phyloP scores from a whole-genome alignment of 768 basidiomycete species.

The Lentinula aciculospora region DNA sequence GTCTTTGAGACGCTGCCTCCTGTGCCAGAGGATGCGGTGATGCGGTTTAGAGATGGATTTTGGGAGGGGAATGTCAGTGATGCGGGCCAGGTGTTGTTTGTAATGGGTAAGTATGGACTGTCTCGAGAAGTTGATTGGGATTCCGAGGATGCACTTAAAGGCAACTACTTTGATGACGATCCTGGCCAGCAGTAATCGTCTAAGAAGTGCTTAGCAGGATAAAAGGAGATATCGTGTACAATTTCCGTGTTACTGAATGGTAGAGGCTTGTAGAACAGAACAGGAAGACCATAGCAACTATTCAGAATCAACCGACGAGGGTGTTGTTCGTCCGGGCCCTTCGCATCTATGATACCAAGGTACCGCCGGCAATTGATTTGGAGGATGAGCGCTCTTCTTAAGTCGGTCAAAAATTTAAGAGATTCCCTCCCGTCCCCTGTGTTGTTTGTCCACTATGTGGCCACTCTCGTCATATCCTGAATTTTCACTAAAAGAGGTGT shows the following conservation, averaged over 20 bases:
- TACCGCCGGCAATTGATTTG: too few species aligned
- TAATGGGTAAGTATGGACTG: slow-evolving; percentile 48
- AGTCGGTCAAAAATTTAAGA: too few species aligned
- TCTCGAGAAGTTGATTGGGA: slow-evolving; percentile 39
- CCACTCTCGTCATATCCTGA: not conserved
- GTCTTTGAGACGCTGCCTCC: slow-evolving; percentile 68
- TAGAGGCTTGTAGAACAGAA: too few species aligned
- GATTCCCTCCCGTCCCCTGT: too few species aligned
- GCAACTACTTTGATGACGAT: slow-evolving; percentile 65
- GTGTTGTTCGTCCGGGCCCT: too few species aligned
- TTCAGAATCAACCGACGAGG: too few species aligned
- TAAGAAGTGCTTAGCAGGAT: too few species aligned
- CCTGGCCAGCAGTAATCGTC: slow-evolving; percentile 25
- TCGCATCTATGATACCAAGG: too few species aligned
- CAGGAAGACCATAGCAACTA: too few species aligned
- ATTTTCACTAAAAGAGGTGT: not conserved
- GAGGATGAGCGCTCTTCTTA: too few species aligned
- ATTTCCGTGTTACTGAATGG: too few species aligned
- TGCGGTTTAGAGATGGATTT: slow-evolving; percentile 15
- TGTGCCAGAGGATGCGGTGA: slow-evolving; percentile 21
- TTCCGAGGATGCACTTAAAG: slow-evolving; percentile 39
- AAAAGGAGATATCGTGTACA: too few species aligned
- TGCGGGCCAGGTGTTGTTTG: slow-evolving; percentile 32
- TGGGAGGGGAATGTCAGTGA: slow-evolving; percentile 28
- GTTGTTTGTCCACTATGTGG: not conserved